phyloP scores from a whole-genome alignment of 495 filamentous ascomycete genomes.

The Trichoderma asperelloides region DNA sequence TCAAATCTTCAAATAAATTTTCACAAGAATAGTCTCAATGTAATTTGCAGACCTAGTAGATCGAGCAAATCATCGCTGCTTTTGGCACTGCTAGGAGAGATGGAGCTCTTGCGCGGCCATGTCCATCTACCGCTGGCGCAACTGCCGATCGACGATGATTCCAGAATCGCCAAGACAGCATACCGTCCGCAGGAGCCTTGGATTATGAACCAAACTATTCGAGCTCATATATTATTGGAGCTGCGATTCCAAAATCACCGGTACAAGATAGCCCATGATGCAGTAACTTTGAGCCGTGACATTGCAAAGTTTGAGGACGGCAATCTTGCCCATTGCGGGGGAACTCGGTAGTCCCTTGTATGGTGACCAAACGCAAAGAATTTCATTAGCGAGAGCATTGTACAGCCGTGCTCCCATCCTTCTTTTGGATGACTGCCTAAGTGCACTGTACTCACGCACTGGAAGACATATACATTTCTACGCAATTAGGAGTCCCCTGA shows the following conservation, averaged over 20 bases:
- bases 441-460: conserved; percentile 95
- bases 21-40: conserved; percentile 69
- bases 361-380: conserved; percentile 94
- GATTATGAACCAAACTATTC: conserved; percentile 93
- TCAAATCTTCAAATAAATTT: conserved; percentile 72
- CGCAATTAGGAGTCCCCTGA: conserved; percentile 80
- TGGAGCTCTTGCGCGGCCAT: conserved; percentile 73
- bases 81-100: conserved; percentile 95
- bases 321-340: conserved; percentile 88
- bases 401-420: conserved; percentile 87
- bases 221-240: conserved; percentile 91
- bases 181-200: conserved; percentile 98
- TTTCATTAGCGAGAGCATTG: conserved; percentile 85
- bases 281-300: conserved; percentile 89
- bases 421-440: conserved; percentile 89
- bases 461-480: conserved; percentile 96
- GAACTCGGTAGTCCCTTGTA: conserved; percentile 96
- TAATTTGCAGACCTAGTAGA: conserved; percentile 87
- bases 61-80: conserved; percentile 91
- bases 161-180: conserved; percentile 76
- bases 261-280: conserved; percentile 79
- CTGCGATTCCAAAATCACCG: conserved; percentile 70
- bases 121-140: conserved; percentile 73
- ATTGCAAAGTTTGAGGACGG: conserved; percentile 85
- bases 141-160: conserved; percentile 71